A percentile compares a stretch with the other conserved stretches of the same genome.
Evolutionary conservation across 331 rosid species (phyloP).

Genomic region (Dryas integrifolia): DNA sequence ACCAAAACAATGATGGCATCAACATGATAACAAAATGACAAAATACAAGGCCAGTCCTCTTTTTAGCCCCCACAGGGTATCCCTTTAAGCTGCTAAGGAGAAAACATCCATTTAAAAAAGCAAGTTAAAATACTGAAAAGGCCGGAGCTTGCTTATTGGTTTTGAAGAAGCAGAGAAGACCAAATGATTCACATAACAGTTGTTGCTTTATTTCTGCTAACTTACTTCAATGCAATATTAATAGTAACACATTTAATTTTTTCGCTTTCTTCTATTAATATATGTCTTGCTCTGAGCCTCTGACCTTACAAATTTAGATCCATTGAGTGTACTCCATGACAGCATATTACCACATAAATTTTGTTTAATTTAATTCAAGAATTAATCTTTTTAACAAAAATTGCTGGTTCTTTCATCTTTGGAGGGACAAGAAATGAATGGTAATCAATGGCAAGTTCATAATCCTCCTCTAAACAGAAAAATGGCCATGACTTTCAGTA

Average conservation of each 20-base stretch:
- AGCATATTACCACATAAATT: no score
- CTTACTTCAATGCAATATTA: not conserved
- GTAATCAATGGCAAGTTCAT: no score
- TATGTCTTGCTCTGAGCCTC: not conserved
- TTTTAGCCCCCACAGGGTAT: slow-evolving; percentile 4
- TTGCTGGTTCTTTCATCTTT: no score
- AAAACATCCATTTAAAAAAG: not conserved
- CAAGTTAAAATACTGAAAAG: not conserved
- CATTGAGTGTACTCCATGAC: no score
- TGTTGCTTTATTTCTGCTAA: not conserved
- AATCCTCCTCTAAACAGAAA: no score
- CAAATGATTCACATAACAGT: not conserved
- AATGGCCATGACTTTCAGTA: not conserved
- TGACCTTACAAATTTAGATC: no score
- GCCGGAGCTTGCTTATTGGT: not conserved
- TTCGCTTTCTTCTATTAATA: not conserved
- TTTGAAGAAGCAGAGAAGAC: not conserved
- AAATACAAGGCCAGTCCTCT: not conserved
- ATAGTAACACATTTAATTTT: not conserved
- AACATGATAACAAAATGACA: slow-evolving; percentile 26
- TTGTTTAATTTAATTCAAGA: no score
- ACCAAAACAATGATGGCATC: slow-evolving; percentile 18
- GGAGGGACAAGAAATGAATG: no score
- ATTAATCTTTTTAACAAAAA: no score
- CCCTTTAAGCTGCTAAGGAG: slow-evolving; percentile 8